phyloP scores from a whole-genome alignment of 176 grass and related monocot genomes.

The Triticum dicoccoides region DNA sequence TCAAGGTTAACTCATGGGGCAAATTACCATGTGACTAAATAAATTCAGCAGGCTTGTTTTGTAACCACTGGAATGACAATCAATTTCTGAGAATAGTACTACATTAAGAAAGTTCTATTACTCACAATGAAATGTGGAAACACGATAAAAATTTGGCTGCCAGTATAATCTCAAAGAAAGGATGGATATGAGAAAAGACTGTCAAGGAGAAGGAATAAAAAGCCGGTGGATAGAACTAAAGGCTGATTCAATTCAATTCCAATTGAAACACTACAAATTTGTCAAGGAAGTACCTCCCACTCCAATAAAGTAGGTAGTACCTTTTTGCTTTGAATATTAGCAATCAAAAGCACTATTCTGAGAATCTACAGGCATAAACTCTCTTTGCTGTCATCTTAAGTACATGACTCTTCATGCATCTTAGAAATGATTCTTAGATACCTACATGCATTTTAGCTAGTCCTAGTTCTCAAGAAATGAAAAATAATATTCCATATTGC shows the following conservation, averaged over 20 bases:
- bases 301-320: slow-evolving; percentile 36
- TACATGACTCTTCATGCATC: slow-evolving; percentile 22
- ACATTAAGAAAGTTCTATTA: slow-evolving; percentile 12
- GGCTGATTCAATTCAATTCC: background rate
- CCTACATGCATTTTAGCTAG: background rate
- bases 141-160: background rate
- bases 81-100: background rate
- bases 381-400: slow-evolving; percentile 30
- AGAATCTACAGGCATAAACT: slow-evolving; percentile 31
- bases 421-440: slow-evolving; percentile 17
- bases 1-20: background rate
- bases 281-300: background rate
- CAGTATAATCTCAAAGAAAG: background rate
- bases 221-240: background rate
- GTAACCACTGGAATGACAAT: background rate
- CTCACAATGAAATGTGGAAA: background rate
- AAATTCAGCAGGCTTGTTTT: slow-evolving; percentile 1
- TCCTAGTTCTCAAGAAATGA: background rate
- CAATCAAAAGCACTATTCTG: slow-evolving; percentile 23
- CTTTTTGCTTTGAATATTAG: slow-evolving; percentile 19
- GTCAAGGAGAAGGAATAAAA: slow-evolving; percentile 16
- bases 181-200: background rate
- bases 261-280: background rate
- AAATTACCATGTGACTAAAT: slow-evolving; percentile 11
- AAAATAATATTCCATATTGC: background rate